Conservation (phyloP, 768 basidiomycete genomes). For the Solioccasus polychromus region DNA sequence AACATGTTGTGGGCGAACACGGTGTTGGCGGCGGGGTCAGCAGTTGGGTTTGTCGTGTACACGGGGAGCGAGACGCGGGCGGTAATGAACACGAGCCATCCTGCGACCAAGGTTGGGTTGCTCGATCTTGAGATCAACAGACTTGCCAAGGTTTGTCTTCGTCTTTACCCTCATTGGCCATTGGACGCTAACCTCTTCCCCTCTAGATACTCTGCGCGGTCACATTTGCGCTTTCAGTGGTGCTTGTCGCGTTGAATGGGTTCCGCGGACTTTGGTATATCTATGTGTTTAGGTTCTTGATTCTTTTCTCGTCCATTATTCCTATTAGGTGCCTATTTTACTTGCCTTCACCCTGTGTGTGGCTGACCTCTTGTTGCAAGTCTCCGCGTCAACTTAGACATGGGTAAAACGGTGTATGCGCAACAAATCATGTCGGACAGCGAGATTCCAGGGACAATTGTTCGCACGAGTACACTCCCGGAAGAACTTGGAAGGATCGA, state of each 20-base stretch:
- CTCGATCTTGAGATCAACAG: conserved; percentile 94
- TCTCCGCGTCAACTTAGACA: conserved; percentile 97
- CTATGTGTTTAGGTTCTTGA: conserved; percentile 94
- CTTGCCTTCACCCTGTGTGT: not conserved
- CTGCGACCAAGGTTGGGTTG: conserved; percentile 89
- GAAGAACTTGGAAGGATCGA: conserved; percentile 96
- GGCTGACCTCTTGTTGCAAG: conserved; percentile 37
- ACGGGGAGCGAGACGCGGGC: conserved; percentile 95
- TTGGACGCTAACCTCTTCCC: not conserved
- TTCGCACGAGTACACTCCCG: conserved; percentile 94
- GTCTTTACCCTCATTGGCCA: not conserved
- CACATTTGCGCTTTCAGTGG: conserved; percentile 87
- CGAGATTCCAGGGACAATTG: conserved; percentile 94
- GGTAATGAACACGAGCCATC: conserved; percentile 98
- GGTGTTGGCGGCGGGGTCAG: conserved; percentile 91
- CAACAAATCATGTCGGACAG: conserved; percentile 90
- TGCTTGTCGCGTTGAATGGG: conserved; percentile 92
- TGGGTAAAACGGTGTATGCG: conserved; percentile 99
- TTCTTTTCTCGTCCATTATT: conserved; percentile 98
- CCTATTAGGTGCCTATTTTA: conserved; percentile 90
- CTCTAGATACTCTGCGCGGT: conserved; percentile 96
- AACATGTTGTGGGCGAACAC: conserved; percentile 98
- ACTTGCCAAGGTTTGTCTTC: conserved; percentile 78
- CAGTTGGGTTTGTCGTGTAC: conserved; percentile 90
- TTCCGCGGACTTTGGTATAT: conserved; percentile 96